Base-by-base conservation (phyloP, 2,329 filamentous ascomycete genomes). In the Clarireedia homoeocarpa region DNA sequence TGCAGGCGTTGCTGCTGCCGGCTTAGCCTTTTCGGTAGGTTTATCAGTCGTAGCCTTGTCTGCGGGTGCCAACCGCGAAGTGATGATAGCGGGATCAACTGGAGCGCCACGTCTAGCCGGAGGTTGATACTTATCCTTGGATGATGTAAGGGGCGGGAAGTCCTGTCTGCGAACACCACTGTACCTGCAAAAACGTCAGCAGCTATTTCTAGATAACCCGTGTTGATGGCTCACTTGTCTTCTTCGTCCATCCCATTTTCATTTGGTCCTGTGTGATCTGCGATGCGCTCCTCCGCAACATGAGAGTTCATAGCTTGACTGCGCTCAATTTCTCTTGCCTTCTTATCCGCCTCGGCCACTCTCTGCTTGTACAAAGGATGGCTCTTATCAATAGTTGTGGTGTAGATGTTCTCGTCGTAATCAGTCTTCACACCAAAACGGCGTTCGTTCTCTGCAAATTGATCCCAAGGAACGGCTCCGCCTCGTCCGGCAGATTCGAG, bases 361-460 rank as follows among this genome's bases (percentile, higher is more conserved):
- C 86, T 83, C 70, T 89, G 83, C 61, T 82, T 85, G 72, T 95
- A 96, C 53, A 86, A 78, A 1, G 94, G 91, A 65, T 95, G 85
- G 61, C 73, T 88, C 67, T 85, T 89, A 72, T 99, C 84, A 67
- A 99, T 95, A 42, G 82, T 75, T 9, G 94, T 99, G 1, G 94
- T 99, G 74, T 99, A 99, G 45, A 94, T 83, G 64, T 89, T 91
- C 72, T 97, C 94, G 67, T 97, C 85, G 69, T 97, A 99, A 65
- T 91, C 90, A 52, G 88, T 94, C 71, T 84, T 89, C 40, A 95
- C 74, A 38, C 94, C 94, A 68, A 96, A 97, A 30, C 90, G 82
- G 55, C 84, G 80, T 72, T 95, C 89, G 67, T 97, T 97, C 60
- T 82, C 85, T 57, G 89, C 88, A 67, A 99, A 99, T 71, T 99